These are phyloP conservation scores for Trichosporon asahii DNA, from an alignment of 1,284 basidiomycete genomes.

Conservation along the genomic window DNA sequence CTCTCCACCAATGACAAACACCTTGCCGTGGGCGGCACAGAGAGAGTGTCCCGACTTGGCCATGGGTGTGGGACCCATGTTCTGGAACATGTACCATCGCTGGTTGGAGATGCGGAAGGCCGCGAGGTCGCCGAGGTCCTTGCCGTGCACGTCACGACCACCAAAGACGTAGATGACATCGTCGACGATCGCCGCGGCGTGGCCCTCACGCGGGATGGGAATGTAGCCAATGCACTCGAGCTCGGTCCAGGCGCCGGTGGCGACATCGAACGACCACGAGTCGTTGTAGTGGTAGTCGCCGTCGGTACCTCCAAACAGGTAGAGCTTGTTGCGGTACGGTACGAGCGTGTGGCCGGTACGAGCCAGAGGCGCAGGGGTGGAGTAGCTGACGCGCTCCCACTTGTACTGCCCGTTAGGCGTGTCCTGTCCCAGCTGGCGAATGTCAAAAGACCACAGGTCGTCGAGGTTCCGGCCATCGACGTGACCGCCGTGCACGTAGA, in stretches of 20 bases:
- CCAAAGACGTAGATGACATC: slow-evolving; percentile 99
- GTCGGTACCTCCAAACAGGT: slow-evolving; percentile 97
- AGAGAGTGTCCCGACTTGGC: slow-evolving; percentile 93
- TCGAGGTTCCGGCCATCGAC: slow-evolving; percentile 94
- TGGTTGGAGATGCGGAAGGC: slow-evolving; percentile 86
- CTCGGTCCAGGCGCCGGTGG: slow-evolving; percentile 81
- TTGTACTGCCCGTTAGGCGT: slow-evolving; percentile 51
- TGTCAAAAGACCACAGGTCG: slow-evolving; percentile 95
- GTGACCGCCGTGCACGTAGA: slow-evolving; percentile 96
- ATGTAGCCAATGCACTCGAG: slow-evolving; percentile 96
- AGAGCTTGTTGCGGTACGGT: slow-evolving; percentile 77
- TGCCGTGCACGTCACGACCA: slow-evolving; percentile 93
- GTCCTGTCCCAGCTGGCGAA: slow-evolving; percentile 62
- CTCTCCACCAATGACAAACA: slow-evolving; percentile 93
- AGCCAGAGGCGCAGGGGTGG: slow-evolving; percentile 35
- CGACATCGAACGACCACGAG: slow-evolving; percentile 92
- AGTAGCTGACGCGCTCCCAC: slow-evolving; percentile 60
- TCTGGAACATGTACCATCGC: slow-evolving; percentile 98
- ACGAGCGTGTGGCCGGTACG: slow-evolving; percentile 92
- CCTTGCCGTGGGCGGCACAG: slow-evolving; percentile 80
- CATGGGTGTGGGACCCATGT: slow-evolving; percentile 92
- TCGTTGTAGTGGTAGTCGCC: slow-evolving; percentile 99
- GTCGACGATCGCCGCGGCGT: slow-evolving; percentile 92
- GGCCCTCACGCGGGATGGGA: slow-evolving; percentile 92
- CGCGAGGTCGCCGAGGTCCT: slow-evolving; percentile 89